phyloP scores from a whole-genome alignment of 371 early-diverging fungal species.

The Mucor lusitanicus region DNA sequence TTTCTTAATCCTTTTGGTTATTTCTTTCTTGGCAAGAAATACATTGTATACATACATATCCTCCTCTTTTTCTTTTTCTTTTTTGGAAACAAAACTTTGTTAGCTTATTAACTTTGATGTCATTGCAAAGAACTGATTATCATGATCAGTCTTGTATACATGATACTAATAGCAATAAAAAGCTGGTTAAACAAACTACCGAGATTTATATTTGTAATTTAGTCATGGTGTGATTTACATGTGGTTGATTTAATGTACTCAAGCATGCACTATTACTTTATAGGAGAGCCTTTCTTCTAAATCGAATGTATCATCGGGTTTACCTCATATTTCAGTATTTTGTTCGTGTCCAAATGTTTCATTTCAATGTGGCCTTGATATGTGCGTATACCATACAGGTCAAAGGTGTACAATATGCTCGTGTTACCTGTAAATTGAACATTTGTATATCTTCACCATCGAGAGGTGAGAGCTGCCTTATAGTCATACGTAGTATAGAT shows the following conservation, averaged over 20 bases:
- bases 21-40: background rate
- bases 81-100: background rate
- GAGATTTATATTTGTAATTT: background rate
- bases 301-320: too few relatives aligned
- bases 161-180: background rate
- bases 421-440: background rate
- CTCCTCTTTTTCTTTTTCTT: background rate
- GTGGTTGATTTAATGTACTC: background rate
- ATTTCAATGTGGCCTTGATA: background rate
- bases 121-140: background rate
- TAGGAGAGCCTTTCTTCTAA: background rate
- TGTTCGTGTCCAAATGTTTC: background rate
- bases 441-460: background rate
- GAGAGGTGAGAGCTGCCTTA: background rate
- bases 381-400: background rate
- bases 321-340: background rate
- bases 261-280: too few relatives aligned
- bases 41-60: slow-evolving; percentile 1
- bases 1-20: background rate
- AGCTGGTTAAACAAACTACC: background rate
- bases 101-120: background rate
- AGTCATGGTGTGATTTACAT: background rate
- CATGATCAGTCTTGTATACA: background rate
- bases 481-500: too few relatives aligned
- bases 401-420: background rate